A percentile compares a stretch with the other conserved stretches of the same genome.
These are phyloP conservation scores for Paradendryphiella salina DNA, from an alignment of 2,329 filamentous ascomycete species.

Conservation along the genomic window DNA sequence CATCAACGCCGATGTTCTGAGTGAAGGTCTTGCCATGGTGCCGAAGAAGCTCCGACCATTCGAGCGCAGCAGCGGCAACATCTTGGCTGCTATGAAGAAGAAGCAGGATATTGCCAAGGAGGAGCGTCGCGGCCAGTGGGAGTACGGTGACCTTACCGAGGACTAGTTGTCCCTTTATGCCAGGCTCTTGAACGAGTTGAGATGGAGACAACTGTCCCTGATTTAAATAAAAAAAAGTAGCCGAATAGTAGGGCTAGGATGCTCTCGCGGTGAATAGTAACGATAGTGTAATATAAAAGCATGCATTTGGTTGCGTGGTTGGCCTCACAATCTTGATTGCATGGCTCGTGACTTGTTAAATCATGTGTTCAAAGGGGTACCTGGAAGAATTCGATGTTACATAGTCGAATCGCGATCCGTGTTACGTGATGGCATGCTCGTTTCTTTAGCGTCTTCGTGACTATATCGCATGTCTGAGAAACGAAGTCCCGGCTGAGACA, in stretches of 20 bases:
- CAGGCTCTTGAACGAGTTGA: not conserved
- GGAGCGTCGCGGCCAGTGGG: constrained; percentile 87
- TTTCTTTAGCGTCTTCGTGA: not conserved
- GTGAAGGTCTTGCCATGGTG: constrained; percentile 85
- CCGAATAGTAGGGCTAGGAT: not conserved
- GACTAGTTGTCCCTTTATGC: constrained; percentile 21
- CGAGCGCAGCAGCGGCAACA: constrained; percentile 76
- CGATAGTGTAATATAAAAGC: constrained; percentile 1
- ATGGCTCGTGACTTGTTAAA: too few species aligned
- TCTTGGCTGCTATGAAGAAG: constrained; percentile 71
- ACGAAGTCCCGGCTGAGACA: not conserved
- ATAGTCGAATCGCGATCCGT: not conserved
- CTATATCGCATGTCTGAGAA: not conserved
- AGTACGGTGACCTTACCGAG: constrained; percentile 95
- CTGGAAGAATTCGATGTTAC: not conserved
- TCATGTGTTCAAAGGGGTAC: too few species aligned
- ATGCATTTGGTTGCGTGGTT: not conserved
- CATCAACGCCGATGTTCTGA: constrained; percentile 85
- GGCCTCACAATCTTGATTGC: too few species aligned
- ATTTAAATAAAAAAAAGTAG: not conserved
- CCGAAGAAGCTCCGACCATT: constrained; percentile 88
- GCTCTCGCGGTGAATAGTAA: not conserved
- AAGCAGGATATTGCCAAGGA: constrained; percentile 79
- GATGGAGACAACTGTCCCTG: not conserved
- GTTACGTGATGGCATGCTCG: not conserved